phyloP scores from a whole-genome alignment of 129 eudicot genomes.

The Arctium lappa region DNA sequence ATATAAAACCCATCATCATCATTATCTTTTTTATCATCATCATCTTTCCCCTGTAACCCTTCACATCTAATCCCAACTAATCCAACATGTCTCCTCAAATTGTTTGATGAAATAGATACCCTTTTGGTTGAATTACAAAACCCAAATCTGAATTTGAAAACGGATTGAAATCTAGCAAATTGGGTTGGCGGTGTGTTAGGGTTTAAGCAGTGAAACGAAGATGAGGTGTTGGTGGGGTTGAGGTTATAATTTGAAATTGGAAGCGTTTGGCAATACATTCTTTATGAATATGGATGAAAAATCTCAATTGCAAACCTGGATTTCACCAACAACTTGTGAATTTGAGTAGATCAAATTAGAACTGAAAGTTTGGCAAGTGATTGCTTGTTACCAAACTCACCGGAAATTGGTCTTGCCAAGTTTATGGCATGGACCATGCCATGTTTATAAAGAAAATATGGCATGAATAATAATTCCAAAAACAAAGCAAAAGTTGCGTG shows the following conservation, averaged over 20 bases:
- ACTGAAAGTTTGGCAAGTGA: not conserved
- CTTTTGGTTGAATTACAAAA: conserved; percentile 46
- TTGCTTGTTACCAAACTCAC: not conserved
- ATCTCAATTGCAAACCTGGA: not conserved
- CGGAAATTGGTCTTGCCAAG: not conserved
- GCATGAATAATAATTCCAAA: not conserved
- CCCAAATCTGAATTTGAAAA: conserved; percentile 40
- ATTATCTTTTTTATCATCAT: conserved; percentile 28
- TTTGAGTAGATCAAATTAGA: not conserved
- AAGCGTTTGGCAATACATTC: conserved; percentile 54
- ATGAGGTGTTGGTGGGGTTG: conserved; percentile 22
- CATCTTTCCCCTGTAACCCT: conserved; percentile 21
- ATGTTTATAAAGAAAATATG: not conserved
- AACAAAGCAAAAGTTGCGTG: not conserved
- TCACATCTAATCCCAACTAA: conserved; percentile 49
- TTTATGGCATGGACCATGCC: not conserved
- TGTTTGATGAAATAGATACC: conserved; percentile 43
- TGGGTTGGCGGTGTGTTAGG: conserved; percentile 22
- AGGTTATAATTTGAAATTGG: conserved; percentile 25
- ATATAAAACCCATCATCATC: conserved; percentile 84
- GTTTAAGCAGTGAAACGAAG: conserved; percentile 27
- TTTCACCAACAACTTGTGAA: not conserved
- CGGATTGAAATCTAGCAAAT: conserved; percentile 16
- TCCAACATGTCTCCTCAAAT: conserved; percentile 29
- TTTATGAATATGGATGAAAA: not conserved